Percentiles rank a stretch among this genome's conserved stretches.
Conservation (phyloP, 306 rosid genomes). For the Morella rubra region DNA sequence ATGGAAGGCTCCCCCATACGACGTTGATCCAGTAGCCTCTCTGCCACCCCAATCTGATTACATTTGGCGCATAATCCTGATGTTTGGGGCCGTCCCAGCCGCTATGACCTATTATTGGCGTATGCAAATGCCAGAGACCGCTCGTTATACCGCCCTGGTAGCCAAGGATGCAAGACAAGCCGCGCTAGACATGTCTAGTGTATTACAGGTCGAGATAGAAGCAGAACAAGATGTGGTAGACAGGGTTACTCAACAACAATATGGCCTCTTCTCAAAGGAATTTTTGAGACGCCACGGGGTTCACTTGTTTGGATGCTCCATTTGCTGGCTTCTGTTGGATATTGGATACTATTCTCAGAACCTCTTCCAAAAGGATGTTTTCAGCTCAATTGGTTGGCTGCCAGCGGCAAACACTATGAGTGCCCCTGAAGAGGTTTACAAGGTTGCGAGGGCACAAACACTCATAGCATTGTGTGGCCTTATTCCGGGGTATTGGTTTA, state of each 20-base stretch:
- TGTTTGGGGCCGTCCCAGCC: slow-evolving; percentile 29
- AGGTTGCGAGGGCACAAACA: slow-evolving; percentile 17
- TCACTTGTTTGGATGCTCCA: slow-evolving; percentile 13
- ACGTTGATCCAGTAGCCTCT: not conserved
- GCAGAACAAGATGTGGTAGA: not conserved
- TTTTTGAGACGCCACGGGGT: slow-evolving; percentile 20
- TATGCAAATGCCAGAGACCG: slow-evolving; percentile 33
- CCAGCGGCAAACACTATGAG: slow-evolving; percentile 10
- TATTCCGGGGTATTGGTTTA: slow-evolving; percentile 30
- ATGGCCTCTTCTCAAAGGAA: slow-evolving; percentile 13
- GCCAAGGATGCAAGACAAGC: slow-evolving; percentile 31
- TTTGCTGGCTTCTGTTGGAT: slow-evolving; percentile 23
- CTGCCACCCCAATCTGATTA: slow-evolving; percentile 19
- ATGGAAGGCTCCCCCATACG: not conserved
- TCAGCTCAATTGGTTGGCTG: slow-evolving; percentile 11
- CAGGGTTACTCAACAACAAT: not conserved
- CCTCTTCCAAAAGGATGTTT: slow-evolving; percentile 25
- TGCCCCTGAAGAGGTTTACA: slow-evolving; percentile 23
- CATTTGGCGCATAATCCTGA: slow-evolving; percentile 24
- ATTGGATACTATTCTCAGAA: slow-evolving; percentile 20
- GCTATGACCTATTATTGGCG: slow-evolving; percentile 23
- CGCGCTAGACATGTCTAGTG: slow-evolving; percentile 22
- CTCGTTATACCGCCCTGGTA: slow-evolving; percentile 24
- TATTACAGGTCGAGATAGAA: slow-evolving; percentile 22
- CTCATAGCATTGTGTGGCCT: slow-evolving; percentile 21